Evolutionary conservation across 305 asterid genomes (phyloP).

Genomic region (Plantago coronopus): DNA sequence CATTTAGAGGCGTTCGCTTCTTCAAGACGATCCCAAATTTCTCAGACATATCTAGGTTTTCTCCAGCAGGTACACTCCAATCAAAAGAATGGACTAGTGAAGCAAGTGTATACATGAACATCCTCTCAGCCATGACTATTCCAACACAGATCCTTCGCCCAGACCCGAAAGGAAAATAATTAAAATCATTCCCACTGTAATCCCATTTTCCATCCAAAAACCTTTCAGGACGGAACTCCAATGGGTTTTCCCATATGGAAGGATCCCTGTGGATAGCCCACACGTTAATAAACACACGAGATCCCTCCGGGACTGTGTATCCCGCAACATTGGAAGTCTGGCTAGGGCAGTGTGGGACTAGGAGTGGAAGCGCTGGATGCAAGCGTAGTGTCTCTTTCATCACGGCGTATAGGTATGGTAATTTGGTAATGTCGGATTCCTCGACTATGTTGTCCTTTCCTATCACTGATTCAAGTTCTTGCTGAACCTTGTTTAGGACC

Average conservation of each 20-base stretch:
- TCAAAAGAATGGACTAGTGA: slow-evolving; percentile 66
- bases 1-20: slow-evolving; percentile 53
- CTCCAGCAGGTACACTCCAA: slow-evolving; percentile 53
- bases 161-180: slow-evolving; percentile 64
- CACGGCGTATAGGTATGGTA: slow-evolving; percentile 54
- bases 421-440: slow-evolving; percentile 45
- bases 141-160: slow-evolving; percentile 77
- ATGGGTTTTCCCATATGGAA: slow-evolving; percentile 50
- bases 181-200: slow-evolving; percentile 53
- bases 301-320: slow-evolving; percentile 49
- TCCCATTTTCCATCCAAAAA: slow-evolving; percentile 52
- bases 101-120: slow-evolving; percentile 61
- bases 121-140: slow-evolving; percentile 56
- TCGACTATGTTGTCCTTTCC: slow-evolving; percentile 56
- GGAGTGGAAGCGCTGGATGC: slow-evolving; percentile 59
- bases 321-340: slow-evolving; percentile 38
- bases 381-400: slow-evolving; percentile 67
- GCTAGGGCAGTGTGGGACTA: slow-evolving; percentile 70
- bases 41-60: slow-evolving; percentile 46
- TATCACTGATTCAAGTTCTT: slow-evolving; percentile 46
- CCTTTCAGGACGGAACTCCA: slow-evolving; percentile 59
- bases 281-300: slow-evolving; percentile 57
- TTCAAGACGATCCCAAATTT: slow-evolving; percentile 73
- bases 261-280: slow-evolving; percentile 77
- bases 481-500: slow-evolving; percentile 33